A percentile compares a stretch with the other conserved stretches of the same genome.
These are phyloP conservation scores for Colletotrichum orchidophilum DNA, from an alignment of 2,329 filamentous ascomycete species.

Conservation along the genomic window DNA sequence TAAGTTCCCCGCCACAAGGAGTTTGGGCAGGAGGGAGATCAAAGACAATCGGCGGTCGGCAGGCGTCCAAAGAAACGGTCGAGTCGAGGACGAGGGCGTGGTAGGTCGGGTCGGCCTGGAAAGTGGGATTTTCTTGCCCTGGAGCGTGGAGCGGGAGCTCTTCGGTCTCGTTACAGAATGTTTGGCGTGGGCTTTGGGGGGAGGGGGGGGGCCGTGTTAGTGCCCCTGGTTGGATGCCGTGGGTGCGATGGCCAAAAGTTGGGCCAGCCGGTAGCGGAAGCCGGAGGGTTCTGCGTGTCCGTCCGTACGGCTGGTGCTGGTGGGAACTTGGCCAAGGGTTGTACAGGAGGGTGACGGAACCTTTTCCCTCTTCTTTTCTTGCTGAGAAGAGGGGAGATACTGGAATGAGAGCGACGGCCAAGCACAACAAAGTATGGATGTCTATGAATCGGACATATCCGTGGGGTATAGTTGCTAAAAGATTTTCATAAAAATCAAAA, in stretches of 20 bases:
- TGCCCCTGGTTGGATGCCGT: slow-evolving; percentile 19
- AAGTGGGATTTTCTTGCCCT: slow-evolving; percentile 32
- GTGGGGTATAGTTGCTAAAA: slow-evolving; percentile 18
- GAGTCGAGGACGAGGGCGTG: slow-evolving; percentile 23
- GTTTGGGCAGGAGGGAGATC: slow-evolving; percentile 23
- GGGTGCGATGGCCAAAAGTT: slow-evolving; percentile 18
- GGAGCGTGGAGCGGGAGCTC: slow-evolving; percentile 32
- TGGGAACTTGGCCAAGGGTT: slow-evolving; percentile 1
- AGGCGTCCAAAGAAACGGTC: slow-evolving; percentile 17
- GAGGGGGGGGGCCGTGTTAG: slow-evolving; percentile 27
- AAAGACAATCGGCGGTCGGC: slow-evolving; percentile 25
- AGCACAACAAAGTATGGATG: slow-evolving; percentile 6
- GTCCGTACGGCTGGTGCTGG: slow-evolving; percentile 9
- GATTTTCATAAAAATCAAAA: slow-evolving; percentile 3
- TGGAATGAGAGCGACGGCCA: neutral
- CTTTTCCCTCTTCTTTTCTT: neutral
- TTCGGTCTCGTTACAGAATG: slow-evolving; percentile 34
- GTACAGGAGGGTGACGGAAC: neutral
- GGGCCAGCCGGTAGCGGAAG: slow-evolving; percentile 29
- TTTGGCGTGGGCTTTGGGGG: slow-evolving; percentile 30
- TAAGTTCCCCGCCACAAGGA: slow-evolving; percentile 31
- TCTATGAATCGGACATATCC: slow-evolving; percentile 27
- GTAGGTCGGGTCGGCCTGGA: slow-evolving; percentile 21
- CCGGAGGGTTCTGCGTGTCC: neutral
- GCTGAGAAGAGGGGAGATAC: neutral